Conservation (phyloP, 257 asterid species). For the Fraxinus excelsior region DNA sequence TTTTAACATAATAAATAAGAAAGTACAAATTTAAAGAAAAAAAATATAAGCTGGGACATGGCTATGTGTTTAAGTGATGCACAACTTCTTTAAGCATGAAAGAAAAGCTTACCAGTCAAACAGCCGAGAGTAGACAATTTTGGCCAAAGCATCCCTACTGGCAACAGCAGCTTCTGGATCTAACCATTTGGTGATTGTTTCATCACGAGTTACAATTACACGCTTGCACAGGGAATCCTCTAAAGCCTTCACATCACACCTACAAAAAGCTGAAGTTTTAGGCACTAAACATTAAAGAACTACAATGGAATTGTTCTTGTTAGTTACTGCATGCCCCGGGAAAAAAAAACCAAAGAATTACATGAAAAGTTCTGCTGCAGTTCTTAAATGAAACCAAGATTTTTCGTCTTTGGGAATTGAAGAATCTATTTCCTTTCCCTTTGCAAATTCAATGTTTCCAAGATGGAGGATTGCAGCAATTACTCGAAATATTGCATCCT, state of each 20-base stretch:
- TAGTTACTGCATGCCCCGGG: conserved; percentile 14
- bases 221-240: conserved; percentile 65
- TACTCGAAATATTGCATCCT: conserved; percentile 97
- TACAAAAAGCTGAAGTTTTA: conserved; percentile 23
- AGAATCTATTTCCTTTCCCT: conserved; percentile 31
- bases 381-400: conserved; percentile 31
- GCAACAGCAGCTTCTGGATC: conserved; percentile 56
- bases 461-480: conserved; percentile 62
- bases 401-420: conserved; percentile 34
- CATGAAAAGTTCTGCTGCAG: conserved; percentile 36
- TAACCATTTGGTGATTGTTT: conserved; percentile 52
- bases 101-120: conserved; percentile 50
- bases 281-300: background rate
- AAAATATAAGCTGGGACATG: background rate
- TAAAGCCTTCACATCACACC: conserved; percentile 57
- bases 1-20: background rate
- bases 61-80: background rate
- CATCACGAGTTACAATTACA: conserved; percentile 43
- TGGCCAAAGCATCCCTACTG: conserved; percentile 59
- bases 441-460: conserved; percentile 34
- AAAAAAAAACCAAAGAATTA: conserved; percentile 36
- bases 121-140: conserved; percentile 48
- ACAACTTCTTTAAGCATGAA: background rate
- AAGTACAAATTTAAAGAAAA: background rate
- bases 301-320: conserved; percentile 1